Percentiles rank a stretch among this genome's conserved stretches.
Conservation (phyloP, 345 rosid species). For the Nasturtium officinale region DNA sequence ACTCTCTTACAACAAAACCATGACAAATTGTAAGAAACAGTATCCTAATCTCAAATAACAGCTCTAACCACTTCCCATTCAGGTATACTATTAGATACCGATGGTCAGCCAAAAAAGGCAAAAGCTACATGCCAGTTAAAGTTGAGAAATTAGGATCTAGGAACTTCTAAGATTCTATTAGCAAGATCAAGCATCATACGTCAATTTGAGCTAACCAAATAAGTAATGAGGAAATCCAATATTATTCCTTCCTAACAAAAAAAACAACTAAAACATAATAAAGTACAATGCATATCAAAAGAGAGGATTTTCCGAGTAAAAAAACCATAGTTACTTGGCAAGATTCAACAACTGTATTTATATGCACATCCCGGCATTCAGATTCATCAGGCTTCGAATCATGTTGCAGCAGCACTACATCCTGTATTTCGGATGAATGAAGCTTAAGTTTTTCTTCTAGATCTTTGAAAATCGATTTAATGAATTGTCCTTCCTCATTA, state of each 20-base stretch:
- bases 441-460: slow-evolving; percentile 56
- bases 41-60: slow-evolving; percentile 18
- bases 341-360: slow-evolving; percentile 47
- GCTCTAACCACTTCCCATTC: slow-evolving; percentile 12
- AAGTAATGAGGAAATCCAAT: background rate
- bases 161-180: background rate
- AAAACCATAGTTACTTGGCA: slow-evolving; percentile 51
- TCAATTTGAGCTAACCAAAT: slow-evolving; percentile 6
- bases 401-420: slow-evolving; percentile 42
- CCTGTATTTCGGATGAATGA: slow-evolving; percentile 42
- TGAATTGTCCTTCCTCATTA: slow-evolving; percentile 57
- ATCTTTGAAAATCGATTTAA: slow-evolving; percentile 48
- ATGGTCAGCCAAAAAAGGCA: background rate
- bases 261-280: background rate
- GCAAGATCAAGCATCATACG: background rate
- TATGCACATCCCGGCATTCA: slow-evolving; percentile 64
- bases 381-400: slow-evolving; percentile 52
- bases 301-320: slow-evolving; percentile 14
- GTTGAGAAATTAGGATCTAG: background rate
- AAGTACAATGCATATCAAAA: background rate
- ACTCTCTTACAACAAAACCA: background rate
- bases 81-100: slow-evolving; percentile 6
- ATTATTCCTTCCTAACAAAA: background rate
- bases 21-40: slow-evolving; percentile 9
- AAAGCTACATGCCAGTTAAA: background rate